Evolutionary conservation across 108 stramenopile species (phyloP), one percentile per base, ranked within the genome.

Genomic region (Pseudonitzschia delicatissima): DNA sequence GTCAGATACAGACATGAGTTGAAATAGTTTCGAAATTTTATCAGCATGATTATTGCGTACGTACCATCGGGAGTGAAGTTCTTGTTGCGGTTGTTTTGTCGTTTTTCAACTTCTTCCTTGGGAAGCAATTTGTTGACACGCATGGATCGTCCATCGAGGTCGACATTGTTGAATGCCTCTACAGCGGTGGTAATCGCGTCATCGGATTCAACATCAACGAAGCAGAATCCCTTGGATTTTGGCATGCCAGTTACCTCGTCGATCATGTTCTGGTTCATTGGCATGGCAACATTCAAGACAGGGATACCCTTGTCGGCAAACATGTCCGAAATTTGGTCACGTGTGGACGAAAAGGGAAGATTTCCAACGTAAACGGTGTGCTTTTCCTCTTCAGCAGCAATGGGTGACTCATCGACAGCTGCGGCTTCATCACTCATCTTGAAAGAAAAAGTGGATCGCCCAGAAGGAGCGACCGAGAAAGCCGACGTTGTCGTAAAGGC

Each of bases 131-230:
- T 76, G 44, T 81, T 83, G 18, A 83, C 87, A 67, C 83, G 83
- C 25, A 92, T 69, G 25, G 76, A 73, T 45, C 89, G 73, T 49
- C 89, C 92, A 27, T 40, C 61, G 28, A 93, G 17, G 9, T 81
- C 72, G 17, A 45, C 47, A 32, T 81, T 78, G 64, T 88, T 74
- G 29, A 91, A 49, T 1, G 69, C 81, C 12, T 74, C 73, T 35
- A 90, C 84, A 18, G 84, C 87, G 21, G 62, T 63, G n/a, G 74
- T 71, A 59, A 79, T 71, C 44, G 79, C 84, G 27, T 90, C 88
- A 23, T 74, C 79, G 32, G 82, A 74, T 27, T 74, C 55, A 77
- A 95, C 87, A 66, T 83, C 83, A 31, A 97, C 91, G 73, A 97
- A 96, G 32, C 79, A 93, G 68, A 94, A 95, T 39, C 94, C 96